phyloP scores from a whole-genome alignment of 106 monocot species.

The Ottelia alismoides region DNA sequence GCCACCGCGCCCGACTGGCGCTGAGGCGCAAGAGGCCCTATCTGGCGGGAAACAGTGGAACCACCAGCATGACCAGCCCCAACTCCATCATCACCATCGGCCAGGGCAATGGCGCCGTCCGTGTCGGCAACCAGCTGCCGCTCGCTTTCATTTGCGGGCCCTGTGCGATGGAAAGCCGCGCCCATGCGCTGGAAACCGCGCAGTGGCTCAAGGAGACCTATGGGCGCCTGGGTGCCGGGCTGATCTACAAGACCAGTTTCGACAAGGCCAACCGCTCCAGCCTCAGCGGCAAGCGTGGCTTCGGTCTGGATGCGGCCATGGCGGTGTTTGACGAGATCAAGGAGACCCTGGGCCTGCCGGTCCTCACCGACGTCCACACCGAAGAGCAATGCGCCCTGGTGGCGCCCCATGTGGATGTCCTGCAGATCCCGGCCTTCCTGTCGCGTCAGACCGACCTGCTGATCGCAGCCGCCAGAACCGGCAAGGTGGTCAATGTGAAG shows the following conservation, averaged over 20 bases:
- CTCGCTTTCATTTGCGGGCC: too few species aligned
- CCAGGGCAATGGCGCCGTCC: too few species aligned
- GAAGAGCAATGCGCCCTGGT: neutral
- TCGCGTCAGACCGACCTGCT: neutral
- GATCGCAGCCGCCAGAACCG: neutral
- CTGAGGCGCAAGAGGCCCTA: too few species aligned
- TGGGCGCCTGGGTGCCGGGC: neutral
- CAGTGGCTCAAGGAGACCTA: neutral
- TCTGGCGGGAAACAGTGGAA: too few species aligned
- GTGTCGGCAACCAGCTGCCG: too few species aligned
- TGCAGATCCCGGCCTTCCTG: neutral
- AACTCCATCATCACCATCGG: too few species aligned
- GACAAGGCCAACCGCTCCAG: too few species aligned
- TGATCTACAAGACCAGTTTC: slow-evolving; percentile 1
- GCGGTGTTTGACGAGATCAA: neutral
- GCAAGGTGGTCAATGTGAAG: neutral
- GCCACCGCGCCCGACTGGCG: too few species aligned
- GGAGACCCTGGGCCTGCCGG: neutral
- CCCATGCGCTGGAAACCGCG: neutral
- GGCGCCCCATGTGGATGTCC: neutral
- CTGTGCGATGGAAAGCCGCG: neutral
- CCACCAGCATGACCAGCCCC: too few species aligned
- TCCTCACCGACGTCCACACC: neutral
- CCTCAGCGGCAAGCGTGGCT: neutral
- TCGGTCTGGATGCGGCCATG: neutral